phyloP scores from a whole-genome alignment of 2,329 filamentous ascomycete genomes.

The Colletotrichum musae region DNA sequence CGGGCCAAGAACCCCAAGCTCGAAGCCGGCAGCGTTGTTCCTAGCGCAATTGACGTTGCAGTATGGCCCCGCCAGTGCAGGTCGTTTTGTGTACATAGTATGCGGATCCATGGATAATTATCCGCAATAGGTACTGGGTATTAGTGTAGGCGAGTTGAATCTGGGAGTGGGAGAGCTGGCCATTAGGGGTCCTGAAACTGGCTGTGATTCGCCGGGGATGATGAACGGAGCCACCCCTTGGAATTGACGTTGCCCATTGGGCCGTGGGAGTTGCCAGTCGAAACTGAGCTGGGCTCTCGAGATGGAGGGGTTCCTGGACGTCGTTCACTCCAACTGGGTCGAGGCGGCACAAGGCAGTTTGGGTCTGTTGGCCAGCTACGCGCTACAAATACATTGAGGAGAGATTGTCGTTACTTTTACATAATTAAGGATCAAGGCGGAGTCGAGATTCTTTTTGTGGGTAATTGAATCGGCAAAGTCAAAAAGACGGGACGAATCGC shows the following conservation, averaged over 20 bases:
- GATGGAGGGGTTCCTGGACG: constrained; percentile 9
- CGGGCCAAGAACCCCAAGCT: not conserved
- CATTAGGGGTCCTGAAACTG: constrained; percentile 34
- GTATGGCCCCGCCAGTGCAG: constrained; percentile 14
- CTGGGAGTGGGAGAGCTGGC: constrained; percentile 16
- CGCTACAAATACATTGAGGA: too few relatives aligned
- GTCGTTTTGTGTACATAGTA: constrained; percentile 14
- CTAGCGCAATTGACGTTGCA: constrained; percentile 28
- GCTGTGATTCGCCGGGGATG: constrained; percentile 25
- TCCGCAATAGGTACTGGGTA: too few relatives aligned
- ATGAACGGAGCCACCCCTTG: constrained; percentile 17
- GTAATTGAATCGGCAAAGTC: constrained; percentile 12
- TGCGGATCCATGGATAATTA: too few relatives aligned
- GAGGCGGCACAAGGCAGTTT: not conserved
- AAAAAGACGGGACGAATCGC: constrained; percentile 23
- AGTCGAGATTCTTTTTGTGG: not conserved
- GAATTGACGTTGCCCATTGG: constrained; percentile 37
- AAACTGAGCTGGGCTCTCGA: constrained; percentile 6
- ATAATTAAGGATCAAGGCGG: too few relatives aligned
- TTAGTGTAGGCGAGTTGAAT: too few relatives aligned
- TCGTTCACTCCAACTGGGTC: constrained; percentile 1
- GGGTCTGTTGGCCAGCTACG: constrained; percentile 3
- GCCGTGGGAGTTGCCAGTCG: constrained; percentile 15
- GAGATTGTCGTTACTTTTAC: too few relatives aligned
- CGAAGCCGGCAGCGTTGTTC: constrained; percentile 14